phyloP scores from a whole-genome alignment of 148 eudicot genomes.

The Amaranthus cruentus region DNA sequence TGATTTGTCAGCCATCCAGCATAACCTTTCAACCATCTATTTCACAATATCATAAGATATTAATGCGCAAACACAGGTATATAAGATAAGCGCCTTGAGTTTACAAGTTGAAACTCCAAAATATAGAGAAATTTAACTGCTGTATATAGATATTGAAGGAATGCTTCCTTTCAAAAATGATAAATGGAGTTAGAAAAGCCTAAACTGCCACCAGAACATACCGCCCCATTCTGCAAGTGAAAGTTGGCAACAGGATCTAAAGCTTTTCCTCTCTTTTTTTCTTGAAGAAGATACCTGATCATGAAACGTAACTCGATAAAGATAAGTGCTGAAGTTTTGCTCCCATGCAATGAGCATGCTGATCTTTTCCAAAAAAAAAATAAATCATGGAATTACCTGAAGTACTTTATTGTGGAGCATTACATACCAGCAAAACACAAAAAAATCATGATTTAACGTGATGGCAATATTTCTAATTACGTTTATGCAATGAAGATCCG shows the following conservation, averaged over 20 bases:
- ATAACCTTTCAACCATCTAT: constrained; percentile 74
- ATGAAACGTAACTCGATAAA: neutral
- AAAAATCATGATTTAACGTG: neutral
- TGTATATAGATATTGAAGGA: neutral
- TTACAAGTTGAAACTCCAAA: constrained; percentile 8
- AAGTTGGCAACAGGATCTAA: constrained; percentile 95
- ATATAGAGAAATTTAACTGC: neutral
- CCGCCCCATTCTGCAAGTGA: constrained; percentile 98
- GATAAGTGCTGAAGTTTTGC: neutral
- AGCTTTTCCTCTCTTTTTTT: constrained; percentile 92
- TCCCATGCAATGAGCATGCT: neutral
- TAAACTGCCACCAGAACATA: constrained; percentile 34
- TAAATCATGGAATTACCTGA: neutral
- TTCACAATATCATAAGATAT: constrained; percentile 10
- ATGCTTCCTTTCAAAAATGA: neutral
- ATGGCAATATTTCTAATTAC: neutral
- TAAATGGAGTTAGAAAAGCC: neutral
- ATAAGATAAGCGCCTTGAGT: constrained; percentile 6
- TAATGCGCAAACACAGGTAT: neutral
- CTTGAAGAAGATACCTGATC: constrained; percentile 64
- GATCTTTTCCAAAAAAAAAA: neutral
- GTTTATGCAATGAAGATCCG: neutral
- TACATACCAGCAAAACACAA: neutral
- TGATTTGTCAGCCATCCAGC: constrained; percentile 95
- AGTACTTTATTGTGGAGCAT: neutral